phyloP scores from a whole-genome alignment of 1,284 basidiomycete species.

The Cutaneotrichosporon sp. region DNA sequence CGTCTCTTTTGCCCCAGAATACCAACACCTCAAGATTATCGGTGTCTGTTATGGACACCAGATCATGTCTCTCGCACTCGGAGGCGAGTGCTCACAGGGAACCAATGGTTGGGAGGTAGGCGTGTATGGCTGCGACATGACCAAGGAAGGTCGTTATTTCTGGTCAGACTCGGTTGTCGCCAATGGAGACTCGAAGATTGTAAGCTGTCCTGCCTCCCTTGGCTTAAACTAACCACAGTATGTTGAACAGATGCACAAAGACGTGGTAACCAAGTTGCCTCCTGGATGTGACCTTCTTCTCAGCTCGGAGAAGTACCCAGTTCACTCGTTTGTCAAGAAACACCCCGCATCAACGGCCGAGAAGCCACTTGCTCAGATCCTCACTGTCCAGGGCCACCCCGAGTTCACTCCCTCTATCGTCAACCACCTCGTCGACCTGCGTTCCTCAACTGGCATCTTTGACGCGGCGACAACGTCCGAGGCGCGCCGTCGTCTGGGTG shows the following conservation, averaged over 20 bases:
- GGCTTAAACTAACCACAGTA: conserved; percentile 28
- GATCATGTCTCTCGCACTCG: conserved; percentile 53
- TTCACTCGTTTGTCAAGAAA: conserved; percentile 52
- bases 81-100: conserved; percentile 48
- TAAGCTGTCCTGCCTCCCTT: neutral
- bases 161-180: conserved; percentile 43
- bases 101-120: conserved; percentile 54
- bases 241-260: conserved; percentile 55
- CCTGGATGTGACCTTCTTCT: conserved; percentile 49
- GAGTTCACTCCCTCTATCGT: conserved; percentile 54
- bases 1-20: conserved; percentile 24
- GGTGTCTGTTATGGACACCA: conserved; percentile 56
- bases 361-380: conserved; percentile 43
- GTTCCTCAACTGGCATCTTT: conserved; percentile 48
- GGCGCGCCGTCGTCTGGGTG: conserved; percentile 49
- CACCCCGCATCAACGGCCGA: conserved; percentile 45
- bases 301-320: conserved; percentile 45
- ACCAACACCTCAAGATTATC: conserved; percentile 38
- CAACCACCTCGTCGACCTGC: conserved; percentile 48
- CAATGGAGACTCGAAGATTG: conserved; percentile 35
- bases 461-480: conserved; percentile 42
- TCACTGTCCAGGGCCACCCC: conserved; percentile 53
- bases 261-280: conserved; percentile 50
- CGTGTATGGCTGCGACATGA: conserved; percentile 48
- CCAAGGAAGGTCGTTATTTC: conserved; percentile 48